Percentiles rank a stretch among this genome's conserved stretches.
These are phyloP conservation scores for Mortierella sp. DNA, from an alignment of 371 early-diverging fungal genomes.

Conservation along the genomic window DNA sequence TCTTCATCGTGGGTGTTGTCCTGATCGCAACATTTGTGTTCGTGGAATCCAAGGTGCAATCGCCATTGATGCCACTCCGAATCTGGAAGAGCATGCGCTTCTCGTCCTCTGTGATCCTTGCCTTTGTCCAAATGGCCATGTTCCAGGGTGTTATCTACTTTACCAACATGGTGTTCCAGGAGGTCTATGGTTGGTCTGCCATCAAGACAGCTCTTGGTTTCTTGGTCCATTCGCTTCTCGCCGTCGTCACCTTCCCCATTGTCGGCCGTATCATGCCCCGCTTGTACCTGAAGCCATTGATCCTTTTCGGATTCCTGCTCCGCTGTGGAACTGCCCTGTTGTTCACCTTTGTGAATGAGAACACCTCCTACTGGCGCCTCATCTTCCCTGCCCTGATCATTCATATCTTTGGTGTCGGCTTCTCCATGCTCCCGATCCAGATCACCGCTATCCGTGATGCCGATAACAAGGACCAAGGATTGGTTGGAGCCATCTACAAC, in stretches of 20 bases:
- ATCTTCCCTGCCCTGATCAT: conserved; percentile 46
- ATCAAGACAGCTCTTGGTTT: conserved; percentile 41
- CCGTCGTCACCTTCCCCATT: conserved; percentile 25
- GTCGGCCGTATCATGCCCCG: conserved; percentile 34
- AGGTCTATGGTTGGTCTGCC: conserved; percentile 32
- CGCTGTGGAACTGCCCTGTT: conserved; percentile 20
- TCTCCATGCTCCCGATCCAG: conserved; percentile 34
- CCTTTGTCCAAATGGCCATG: conserved; percentile 32
- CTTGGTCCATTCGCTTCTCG: conserved; percentile 34
- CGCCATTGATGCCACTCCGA: conserved; percentile 41
- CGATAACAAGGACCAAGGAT: conserved; percentile 37
- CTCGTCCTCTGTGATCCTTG: conserved; percentile 16
- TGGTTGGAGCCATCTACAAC: conserved; percentile 45
- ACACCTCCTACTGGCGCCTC: conserved; percentile 47
- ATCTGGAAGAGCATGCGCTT: conserved; percentile 34
- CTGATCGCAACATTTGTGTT: conserved; percentile 22
- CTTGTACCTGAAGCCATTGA: conserved; percentile 28
- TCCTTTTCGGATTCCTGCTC: conserved; percentile 29
- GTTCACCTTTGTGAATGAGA: conserved; percentile 52
- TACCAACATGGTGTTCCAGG: conserved; percentile 35
- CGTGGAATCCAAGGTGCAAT: conserved; percentile 13
- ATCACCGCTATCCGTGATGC: conserved; percentile 41
- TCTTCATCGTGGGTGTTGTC: conserved; percentile 15
- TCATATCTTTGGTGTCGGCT: conserved; percentile 41
- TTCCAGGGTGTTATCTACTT: conserved; percentile 38